phyloP scores from a whole-genome alignment of 2,329 filamentous ascomycete species.

The Fusarium setosum region DNA sequence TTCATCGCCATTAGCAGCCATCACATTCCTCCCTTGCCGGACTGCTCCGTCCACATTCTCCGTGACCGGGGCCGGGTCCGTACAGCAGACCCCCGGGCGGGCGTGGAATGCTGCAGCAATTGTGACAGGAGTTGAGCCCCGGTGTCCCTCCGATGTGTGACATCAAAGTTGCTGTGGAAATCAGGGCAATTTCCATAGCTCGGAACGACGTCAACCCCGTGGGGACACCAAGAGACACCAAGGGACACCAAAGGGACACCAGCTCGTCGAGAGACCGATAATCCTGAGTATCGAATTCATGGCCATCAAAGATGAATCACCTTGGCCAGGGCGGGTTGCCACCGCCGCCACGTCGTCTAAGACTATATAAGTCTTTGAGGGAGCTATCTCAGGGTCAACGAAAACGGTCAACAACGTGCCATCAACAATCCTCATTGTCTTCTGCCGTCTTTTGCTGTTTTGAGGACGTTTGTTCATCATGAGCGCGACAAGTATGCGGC shows the following conservation, averaged over 20 bases:
- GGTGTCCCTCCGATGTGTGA: slow-evolving; percentile 10
- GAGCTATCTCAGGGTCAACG: slow-evolving; percentile 34
- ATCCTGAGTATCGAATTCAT: slow-evolving; percentile 17
- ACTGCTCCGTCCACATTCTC: slow-evolving; percentile 40
- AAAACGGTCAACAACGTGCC: slow-evolving; percentile 20
- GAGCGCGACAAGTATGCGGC: background rate
- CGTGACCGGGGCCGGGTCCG: slow-evolving; percentile 36
- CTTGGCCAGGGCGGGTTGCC: slow-evolving; percentile 23
- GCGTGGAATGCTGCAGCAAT: slow-evolving; percentile 38
- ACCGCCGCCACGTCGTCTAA: slow-evolving; percentile 23
- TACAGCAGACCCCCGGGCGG: slow-evolving; percentile 18
- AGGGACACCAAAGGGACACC: slow-evolving; percentile 12
- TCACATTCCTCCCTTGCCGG: slow-evolving; percentile 38
- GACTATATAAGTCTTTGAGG: slow-evolving; percentile 33
- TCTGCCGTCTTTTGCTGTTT: slow-evolving; percentile 3
- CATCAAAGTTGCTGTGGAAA: slow-evolving; percentile 34
- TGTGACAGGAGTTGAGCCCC: slow-evolving; percentile 23
- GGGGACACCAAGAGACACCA: slow-evolving; percentile 12
- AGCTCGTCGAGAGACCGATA: slow-evolving; percentile 15
- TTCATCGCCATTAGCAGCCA: slow-evolving; percentile 24
- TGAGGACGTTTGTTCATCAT: slow-evolving; percentile 11
- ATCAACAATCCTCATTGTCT: slow-evolving; percentile 31
- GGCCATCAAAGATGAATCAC: slow-evolving; percentile 27
- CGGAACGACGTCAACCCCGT: slow-evolving; percentile 20
- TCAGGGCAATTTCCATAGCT: slow-evolving; percentile 29